Percentiles rank a stretch among this genome's conserved stretches.
Evolutionary conservation across 1,284 basidiomycete species (phyloP).

Genomic region (Tylopilus orsonianus): DNA sequence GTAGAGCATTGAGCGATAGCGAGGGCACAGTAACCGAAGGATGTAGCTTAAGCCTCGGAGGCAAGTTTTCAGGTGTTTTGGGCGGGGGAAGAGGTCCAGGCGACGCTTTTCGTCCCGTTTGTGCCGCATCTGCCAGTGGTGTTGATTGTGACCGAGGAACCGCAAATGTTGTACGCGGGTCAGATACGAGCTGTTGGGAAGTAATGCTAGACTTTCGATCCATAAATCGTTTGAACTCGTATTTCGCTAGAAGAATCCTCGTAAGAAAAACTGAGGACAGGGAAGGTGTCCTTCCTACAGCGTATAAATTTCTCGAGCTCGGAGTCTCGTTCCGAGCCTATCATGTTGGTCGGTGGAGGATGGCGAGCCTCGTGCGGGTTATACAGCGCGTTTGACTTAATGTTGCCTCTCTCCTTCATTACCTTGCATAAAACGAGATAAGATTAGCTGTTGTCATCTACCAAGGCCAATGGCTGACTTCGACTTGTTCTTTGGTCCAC

Average conservation of each 20-base stretch:
- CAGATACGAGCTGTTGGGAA: conserved; percentile 43
- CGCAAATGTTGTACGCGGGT: conserved; percentile 43
- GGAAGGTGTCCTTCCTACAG: conserved; percentile 38
- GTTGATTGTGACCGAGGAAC: conserved; percentile 11
- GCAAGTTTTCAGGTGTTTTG: conserved; percentile 31
- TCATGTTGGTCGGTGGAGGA: conserved; percentile 77
- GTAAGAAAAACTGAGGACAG: neutral
- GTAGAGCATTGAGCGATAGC: neutral
- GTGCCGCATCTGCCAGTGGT: conserved; percentile 4
- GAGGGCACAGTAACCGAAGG: conserved; percentile 11
- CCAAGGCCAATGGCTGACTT: conserved; percentile 46
- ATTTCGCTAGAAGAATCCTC: conserved; percentile 53
- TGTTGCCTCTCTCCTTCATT: conserved; percentile 77
- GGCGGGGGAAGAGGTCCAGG: conserved; percentile 29
- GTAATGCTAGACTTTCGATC: conserved; percentile 28
- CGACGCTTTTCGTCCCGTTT: conserved; percentile 18
- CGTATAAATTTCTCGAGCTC: conserved; percentile 85
- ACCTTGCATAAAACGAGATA: conserved; percentile 35
- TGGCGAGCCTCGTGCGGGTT: conserved; percentile 76
- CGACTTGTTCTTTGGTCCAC: conserved; percentile 85
- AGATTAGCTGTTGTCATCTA: conserved; percentile 13
- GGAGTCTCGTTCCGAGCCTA: conserved; percentile 77
- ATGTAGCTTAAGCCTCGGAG: conserved; percentile 18
- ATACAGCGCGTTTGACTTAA: conserved; percentile 70
- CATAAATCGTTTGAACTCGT: conserved; percentile 68